A percentile compares a stretch with the other conserved stretches of the same genome.
These are phyloP conservation scores for Solanum sejunctum DNA, from an alignment of 257 asterid genomes.

Conservation along the genomic window DNA sequence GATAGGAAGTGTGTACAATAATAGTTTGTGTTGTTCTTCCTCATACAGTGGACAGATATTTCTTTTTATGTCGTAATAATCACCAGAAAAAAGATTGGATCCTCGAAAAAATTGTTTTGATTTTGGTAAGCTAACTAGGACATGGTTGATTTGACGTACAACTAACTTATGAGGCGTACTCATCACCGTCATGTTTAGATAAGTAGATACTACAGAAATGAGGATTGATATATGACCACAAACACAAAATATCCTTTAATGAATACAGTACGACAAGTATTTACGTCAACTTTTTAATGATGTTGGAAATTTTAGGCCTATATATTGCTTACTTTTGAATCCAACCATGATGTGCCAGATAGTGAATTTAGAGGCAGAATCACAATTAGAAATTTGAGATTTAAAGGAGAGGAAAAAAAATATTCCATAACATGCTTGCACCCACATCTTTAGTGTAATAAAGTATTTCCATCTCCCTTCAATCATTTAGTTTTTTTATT, in stretches of 20 bases:
- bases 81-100: not conserved
- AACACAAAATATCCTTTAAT: not conserved
- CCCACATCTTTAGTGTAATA: too few species aligned
- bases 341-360: not conserved
- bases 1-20: not conserved
- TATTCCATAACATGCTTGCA: not conserved
- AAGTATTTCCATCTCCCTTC: too few species aligned
- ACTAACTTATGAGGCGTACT: not conserved
- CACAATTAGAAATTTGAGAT: too few species aligned
- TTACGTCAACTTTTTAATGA: not conserved
- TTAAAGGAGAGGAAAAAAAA: too few species aligned
- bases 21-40: not conserved
- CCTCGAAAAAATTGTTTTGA: not conserved
- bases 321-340: not conserved
- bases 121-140: not conserved
- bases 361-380: not conserved
- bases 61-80: not conserved
- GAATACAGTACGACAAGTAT: not conserved
- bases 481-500: too few species aligned
- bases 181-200: not conserved
- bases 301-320: not conserved
- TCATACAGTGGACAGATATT: not conserved
- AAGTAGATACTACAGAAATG: not conserved
- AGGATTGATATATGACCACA: not conserved
- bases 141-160: not conserved